Base-by-base conservation (phyloP, 495 filamentous ascomycete species). In the Chaetomidium leptoderma region DNA sequence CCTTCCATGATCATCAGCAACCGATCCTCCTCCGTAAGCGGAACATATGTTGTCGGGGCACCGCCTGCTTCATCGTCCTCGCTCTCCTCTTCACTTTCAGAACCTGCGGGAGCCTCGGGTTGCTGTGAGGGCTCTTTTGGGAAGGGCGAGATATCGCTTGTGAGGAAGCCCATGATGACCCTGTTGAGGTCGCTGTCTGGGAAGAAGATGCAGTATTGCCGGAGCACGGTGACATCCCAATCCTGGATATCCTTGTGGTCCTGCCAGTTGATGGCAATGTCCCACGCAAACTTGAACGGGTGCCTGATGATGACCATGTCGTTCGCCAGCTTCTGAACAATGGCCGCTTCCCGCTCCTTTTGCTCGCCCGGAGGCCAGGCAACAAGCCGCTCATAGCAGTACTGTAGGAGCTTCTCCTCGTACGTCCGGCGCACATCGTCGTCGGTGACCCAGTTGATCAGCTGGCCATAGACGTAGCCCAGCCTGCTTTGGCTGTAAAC, bases 231-330 rank as follows among this genome's bases (percentile, higher is more conserved):
- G 55, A 81, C 77, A 65, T 97, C 92, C 78, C 86, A 87, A 26
- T 91, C 78, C 1, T 74, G 76, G 58, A 88, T 80, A 30, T 79
- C 80, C 61, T 90, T 83, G 39, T 85, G 74, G 71, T 96, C 90
- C 61, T 86, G 81, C 90, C 93, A 97, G 65, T 97, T 89, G 39
- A 98, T 77, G 29, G 86, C 81, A 59, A 96, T 87, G 55, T 86
- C 85, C 93, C 93, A 98, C 3, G 93, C 93, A 23, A 95, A 76
- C 55, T 87, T 82, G 71, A 88, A 97, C 1, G 91, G 91, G 66
- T 96, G 90, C 60, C 92, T 91, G 67, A 98, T 89, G 60, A 97
- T 92, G 47, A 98, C 92, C 85, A 97, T 91, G 55, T 90, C 93
- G 44, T 84, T 81, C 0, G 92, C 91, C 42, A 91, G 70, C 51